Evolutionary conservation across 2,329 filamentous ascomycete genomes (phyloP), one percentile per base, ranked within the genome.

Genomic region (Domatiomyces catenatus): DNA sequence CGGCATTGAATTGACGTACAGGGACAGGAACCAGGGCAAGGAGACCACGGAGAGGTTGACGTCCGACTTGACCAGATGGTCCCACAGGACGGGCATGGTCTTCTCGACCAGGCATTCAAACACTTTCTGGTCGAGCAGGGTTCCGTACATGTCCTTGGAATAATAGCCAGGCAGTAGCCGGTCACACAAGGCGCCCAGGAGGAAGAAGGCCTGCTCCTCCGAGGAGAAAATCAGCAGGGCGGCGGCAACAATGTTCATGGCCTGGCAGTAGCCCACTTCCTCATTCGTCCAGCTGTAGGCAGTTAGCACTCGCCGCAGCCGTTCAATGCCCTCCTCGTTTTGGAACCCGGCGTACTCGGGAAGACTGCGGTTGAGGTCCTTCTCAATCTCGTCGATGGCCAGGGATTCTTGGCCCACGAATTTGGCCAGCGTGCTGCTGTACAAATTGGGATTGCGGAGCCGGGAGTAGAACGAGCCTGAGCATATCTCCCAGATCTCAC

Each of bases 1-100:
- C 3, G 92, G 92, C 92, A 98, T 98, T 1, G 90, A 96, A 75
- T 98, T 98, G 73, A 98, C 93, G 69, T 96, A 98, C 17, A 98
- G 75, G 4, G 90, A 96, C 50, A 98, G 75, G 65, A 98, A 98
- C 92, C 92, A 98, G 2, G 92, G 92, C 44, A 98, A 75, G 8
- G 90, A 96, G 15, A 96, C 92, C 32, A 98, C 92, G 0, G 92
- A 96, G 18, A 98, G 78, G 66, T 98, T 93, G 19, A 98, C 88
- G 62, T 98, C 92, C 52, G 85, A 92, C 69, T 92, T 94, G 57
- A 89, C 84, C n/a, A 98, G 79, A 62, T 98, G 92, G 19, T 96
- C 90, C 89, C 92, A 98, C 15, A 98, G 76, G 52, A 98, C 84
- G 1, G 92, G 92, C 89, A 98, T 96, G 1, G 92, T 98, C 70